These are phyloP conservation scores for Lentinula aciculospora DNA, from an alignment of 768 basidiomycete species.

Conservation along the genomic window DNA sequence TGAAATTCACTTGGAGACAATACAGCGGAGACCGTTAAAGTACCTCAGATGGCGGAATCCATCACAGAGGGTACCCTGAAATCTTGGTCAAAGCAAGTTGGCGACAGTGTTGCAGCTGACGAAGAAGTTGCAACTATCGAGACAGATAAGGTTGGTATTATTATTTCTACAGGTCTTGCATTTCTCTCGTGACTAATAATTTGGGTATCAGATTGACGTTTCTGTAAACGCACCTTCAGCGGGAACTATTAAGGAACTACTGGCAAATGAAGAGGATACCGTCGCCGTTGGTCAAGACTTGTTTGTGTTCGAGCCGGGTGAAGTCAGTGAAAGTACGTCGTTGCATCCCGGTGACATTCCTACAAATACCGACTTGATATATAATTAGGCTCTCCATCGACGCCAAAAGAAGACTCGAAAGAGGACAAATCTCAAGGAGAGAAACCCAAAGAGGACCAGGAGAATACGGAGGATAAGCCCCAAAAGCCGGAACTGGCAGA, in stretches of 20 bases:
- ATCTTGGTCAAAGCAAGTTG: conserved; percentile 89
- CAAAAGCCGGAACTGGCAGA: conserved; percentile 13
- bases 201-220: conserved; percentile 79
- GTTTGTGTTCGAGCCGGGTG: conserved; percentile 85
- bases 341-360: neutral
- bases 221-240: conserved; percentile 90
- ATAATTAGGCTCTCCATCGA: neutral
- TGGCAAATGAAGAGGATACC: conserved; percentile 90
- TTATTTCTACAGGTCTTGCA: neutral
- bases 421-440: conserved; percentile 23
- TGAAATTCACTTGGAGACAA: neutral
- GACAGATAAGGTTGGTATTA: conserved; percentile 81
- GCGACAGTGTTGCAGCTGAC: conserved; percentile 84
- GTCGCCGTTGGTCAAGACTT: conserved; percentile 94
- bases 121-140: conserved; percentile 98
- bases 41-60: conserved; percentile 97
- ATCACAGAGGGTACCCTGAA: conserved; percentile 97
- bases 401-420: conserved; percentile 9
- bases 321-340: conserved; percentile 42
- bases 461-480: conserved; percentile 17
- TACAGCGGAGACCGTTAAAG: conserved; percentile 86
- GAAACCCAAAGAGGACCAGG: conserved; percentile 19
- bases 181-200: conserved; percentile 7
- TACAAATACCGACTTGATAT: neutral
- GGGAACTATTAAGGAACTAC: conserved; percentile 81